Conservation (phyloP, 2,329 filamentous ascomycete species). For the Penicillium decumbens region DNA sequence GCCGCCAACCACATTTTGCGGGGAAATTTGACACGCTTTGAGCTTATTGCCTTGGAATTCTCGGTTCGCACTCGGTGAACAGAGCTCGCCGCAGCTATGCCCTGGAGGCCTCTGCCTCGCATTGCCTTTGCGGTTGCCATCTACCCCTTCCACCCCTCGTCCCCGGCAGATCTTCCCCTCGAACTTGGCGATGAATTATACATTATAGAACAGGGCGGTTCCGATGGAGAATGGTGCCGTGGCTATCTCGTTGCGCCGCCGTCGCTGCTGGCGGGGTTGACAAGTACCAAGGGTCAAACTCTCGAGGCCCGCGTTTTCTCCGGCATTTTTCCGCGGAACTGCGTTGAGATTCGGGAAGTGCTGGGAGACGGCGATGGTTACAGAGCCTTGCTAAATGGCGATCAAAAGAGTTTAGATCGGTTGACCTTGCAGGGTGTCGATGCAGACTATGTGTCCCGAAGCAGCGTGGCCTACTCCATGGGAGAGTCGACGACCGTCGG, state of each 20-base stretch:
- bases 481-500: slow-evolving; percentile 23
- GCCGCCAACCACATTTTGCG: slow-evolving; percentile 22
- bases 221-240: slow-evolving; percentile 82
- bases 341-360: slow-evolving; percentile 90
- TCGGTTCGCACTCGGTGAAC: slow-evolving; percentile 2
- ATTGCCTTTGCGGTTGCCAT: slow-evolving; percentile 98
- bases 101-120: slow-evolving; percentile 93
- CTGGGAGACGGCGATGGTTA: slow-evolving; percentile 64
- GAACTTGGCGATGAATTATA: slow-evolving; percentile 98
- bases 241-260: slow-evolving; percentile 94
- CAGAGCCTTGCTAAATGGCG: slow-evolving; percentile 32
- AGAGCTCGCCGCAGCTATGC: slow-evolving; percentile 56
- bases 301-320: slow-evolving; percentile 95
- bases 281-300: slow-evolving; percentile 83
- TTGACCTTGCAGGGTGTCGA: slow-evolving; percentile 26
- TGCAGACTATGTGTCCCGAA: slow-evolving; percentile 24
- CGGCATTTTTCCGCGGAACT: slow-evolving; percentile 93
- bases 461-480: slow-evolving; percentile 27
- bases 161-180: slow-evolving; percentile 85
- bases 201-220: slow-evolving; percentile 91
- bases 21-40: slow-evolving; percentile 19
- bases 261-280: slow-evolving; percentile 84
- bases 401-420: slow-evolving; percentile 34
- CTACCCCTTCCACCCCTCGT: slow-evolving; percentile 84
- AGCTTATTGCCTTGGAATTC: slow-evolving; percentile 10